These are phyloP conservation scores for Fusarium sp. DNA, from an alignment of 2,329 filamentous ascomycete genomes.

Conservation along the genomic window DNA sequence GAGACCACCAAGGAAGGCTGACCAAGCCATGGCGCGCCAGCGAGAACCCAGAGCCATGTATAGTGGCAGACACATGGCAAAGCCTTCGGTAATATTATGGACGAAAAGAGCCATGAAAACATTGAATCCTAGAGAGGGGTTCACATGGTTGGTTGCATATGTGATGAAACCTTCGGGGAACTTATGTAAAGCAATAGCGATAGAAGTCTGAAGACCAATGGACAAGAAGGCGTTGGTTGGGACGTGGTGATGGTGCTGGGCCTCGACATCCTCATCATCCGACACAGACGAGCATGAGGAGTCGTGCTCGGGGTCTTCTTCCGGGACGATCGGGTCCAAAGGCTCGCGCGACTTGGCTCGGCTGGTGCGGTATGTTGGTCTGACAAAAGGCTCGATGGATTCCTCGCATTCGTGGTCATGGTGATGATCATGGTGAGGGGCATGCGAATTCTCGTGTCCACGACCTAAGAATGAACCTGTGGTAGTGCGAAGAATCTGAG, in stretches of 20 bases:
- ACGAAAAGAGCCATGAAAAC: constrained; percentile 97
- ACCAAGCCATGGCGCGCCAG: constrained; percentile 84
- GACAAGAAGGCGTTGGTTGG: constrained; percentile 92
- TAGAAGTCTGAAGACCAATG: constrained; percentile 94
- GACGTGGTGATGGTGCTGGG: constrained; percentile 90
- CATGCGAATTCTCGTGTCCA: constrained; percentile 45
- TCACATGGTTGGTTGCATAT: constrained; percentile 97
- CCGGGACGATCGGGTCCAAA: constrained; percentile 44
- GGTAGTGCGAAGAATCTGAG: constrained; percentile 56
- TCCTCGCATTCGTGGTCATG: constrained; percentile 42
- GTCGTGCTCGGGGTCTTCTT: constrained; percentile 39
- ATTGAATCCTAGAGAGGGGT: constrained; percentile 85
- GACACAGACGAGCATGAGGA: constrained; percentile 46
- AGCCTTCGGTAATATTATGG: constrained; percentile 98
- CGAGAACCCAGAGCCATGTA: constrained; percentile 90
- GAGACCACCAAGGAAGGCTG: constrained; percentile 83
- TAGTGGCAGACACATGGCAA: constrained; percentile 90
- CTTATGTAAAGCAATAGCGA: constrained; percentile 96
- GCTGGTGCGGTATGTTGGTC: constrained; percentile 52
- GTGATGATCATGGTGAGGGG: constrained; percentile 37
- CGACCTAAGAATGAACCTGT: constrained; percentile 51
- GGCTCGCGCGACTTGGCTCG: constrained; percentile 56
- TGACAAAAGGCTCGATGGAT: constrained; percentile 44
- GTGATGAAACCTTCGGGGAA: constrained; percentile 90
- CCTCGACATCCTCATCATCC: constrained; percentile 60